A percentile compares a stretch with the other conserved stretches of the same genome.
phyloP scores from a whole-genome alignment of 1,284 basidiomycete species.

The Porodaedalea pini region DNA sequence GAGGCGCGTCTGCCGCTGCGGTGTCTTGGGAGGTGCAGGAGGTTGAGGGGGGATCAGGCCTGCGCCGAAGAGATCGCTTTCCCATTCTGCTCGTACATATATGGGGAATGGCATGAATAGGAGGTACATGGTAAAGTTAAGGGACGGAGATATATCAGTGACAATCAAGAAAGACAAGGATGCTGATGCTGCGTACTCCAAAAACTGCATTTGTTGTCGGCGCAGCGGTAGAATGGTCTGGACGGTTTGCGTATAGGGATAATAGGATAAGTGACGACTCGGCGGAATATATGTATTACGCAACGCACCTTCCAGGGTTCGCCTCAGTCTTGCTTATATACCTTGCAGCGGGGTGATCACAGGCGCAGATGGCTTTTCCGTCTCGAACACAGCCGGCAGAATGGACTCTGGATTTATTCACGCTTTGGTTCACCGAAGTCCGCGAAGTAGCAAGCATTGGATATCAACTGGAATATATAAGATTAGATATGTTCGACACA shows the following conservation, averaged over 20 bases:
- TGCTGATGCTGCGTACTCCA: slow-evolving; percentile 13
- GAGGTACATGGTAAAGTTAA: neutral
- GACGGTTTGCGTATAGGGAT: neutral
- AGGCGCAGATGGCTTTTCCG: neutral
- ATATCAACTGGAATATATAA: no score
- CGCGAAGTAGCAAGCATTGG: neutral
- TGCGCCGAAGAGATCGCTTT: slow-evolving; percentile 10
- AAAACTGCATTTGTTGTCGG: slow-evolving; percentile 4
- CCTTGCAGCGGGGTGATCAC: slow-evolving; percentile 2
- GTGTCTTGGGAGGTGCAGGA: neutral
- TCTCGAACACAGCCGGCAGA: neutral
- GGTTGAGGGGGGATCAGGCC: slow-evolving; percentile 3
- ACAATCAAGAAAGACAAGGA: neutral
- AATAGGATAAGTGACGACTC: no score
- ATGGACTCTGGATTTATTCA: neutral
- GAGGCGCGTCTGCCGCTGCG: neutral
- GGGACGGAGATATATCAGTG: neutral
- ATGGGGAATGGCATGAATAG: neutral
- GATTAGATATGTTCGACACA: no score
- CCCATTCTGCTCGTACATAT: slow-evolving; percentile 12
- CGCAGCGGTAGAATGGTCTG: slow-evolving; percentile 16
- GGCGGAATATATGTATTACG: neutral
- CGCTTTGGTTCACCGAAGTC: neutral
- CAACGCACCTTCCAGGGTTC: slow-evolving; percentile 7
- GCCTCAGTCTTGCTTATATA: neutral